A percentile compares a stretch with the other conserved stretches of the same genome.
Conservation (phyloP, 306 rosid species). For the Chamaecrista fasciculata region DNA sequence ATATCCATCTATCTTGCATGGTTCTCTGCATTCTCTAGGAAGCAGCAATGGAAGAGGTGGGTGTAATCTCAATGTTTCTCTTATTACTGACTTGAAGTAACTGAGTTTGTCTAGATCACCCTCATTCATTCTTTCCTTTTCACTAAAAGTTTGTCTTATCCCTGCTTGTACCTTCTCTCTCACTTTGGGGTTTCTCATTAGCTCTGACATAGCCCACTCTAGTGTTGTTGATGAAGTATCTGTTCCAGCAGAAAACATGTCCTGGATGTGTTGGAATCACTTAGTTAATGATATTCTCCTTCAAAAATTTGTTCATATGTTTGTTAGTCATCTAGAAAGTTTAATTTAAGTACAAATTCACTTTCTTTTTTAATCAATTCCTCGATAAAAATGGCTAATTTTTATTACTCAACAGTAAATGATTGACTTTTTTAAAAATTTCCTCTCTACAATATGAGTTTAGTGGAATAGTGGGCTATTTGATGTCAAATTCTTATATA, state of each 20-base stretch:
- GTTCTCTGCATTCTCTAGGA: slow-evolving; percentile 31
- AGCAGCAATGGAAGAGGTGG: slow-evolving; percentile 31
- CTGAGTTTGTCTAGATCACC: background rate
- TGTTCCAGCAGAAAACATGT: slow-evolving; percentile 33
- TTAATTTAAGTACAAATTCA: no score
- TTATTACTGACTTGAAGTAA: slow-evolving; percentile 27
- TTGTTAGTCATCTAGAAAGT: no score
- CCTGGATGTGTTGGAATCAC: slow-evolving; percentile 22
- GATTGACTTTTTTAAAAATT: no score
- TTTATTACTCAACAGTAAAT: no score
- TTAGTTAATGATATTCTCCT: no score
- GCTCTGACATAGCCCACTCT: slow-evolving; percentile 34
- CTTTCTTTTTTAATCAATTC: no score
- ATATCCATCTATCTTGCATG: slow-evolving; percentile 23
- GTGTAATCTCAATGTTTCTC: slow-evolving; percentile 38
- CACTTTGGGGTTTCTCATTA: slow-evolving; percentile 32
- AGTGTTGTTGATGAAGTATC: slow-evolving; percentile 26
- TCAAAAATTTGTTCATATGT: no score
- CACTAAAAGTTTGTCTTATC: slow-evolving; percentile 12
- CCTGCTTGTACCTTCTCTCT: slow-evolving; percentile 29
- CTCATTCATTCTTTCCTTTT: slow-evolving; percentile 7
- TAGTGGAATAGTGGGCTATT: no score
- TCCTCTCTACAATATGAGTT: no score
- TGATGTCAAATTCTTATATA: no score
- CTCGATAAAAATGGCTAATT: no score